Evolutionary conservation across 192 early-diverging fungal genomes (phyloP).

Genomic region (Coemansia sp.): DNA sequence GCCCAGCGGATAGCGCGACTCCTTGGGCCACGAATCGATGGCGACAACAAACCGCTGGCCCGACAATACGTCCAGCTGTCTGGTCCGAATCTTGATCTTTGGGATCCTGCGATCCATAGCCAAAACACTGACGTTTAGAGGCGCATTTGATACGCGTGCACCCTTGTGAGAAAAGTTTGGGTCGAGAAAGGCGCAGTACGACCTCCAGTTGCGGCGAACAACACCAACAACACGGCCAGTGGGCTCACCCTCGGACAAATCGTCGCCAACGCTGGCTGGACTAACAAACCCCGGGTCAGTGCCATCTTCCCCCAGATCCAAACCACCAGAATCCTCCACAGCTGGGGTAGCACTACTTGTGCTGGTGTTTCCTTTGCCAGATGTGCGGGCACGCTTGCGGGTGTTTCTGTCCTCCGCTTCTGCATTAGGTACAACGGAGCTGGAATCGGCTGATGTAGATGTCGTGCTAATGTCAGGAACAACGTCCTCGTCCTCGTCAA

Average conservation of each 20-base stretch:
- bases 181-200: conserved; percentile 90
- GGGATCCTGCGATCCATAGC: conserved; percentile 94
- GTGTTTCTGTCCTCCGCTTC: conserved; percentile 9
- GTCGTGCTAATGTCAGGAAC: conserved; percentile 37
- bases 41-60: conserved; percentile 90
- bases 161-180: conserved; percentile 62
- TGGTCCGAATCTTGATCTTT: conserved; percentile 88
- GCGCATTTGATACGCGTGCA: conserved; percentile 56
- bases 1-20: conserved; percentile 79
- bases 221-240: conserved; percentile 89
- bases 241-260: conserved; percentile 57
- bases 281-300: conserved; percentile 17
- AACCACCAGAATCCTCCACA: not conserved
- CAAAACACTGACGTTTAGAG: conserved; percentile 67
- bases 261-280: conserved; percentile 23
- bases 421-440: conserved; percentile 25
- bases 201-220: conserved; percentile 93
- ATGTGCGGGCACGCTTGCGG: conserved; percentile 35
- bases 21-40: conserved; percentile 86
- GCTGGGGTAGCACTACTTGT: conserved; percentile 7
- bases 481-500: conserved; percentile 69
- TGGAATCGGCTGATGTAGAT: not conserved
- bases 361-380: not conserved
- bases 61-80: conserved; percentile 75
- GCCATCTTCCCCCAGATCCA: not conserved